Percentiles rank a stretch among this genome's conserved stretches.
Conservation (phyloP, 805 yeast species). For the Saccharomycopsis javanensis region DNA sequence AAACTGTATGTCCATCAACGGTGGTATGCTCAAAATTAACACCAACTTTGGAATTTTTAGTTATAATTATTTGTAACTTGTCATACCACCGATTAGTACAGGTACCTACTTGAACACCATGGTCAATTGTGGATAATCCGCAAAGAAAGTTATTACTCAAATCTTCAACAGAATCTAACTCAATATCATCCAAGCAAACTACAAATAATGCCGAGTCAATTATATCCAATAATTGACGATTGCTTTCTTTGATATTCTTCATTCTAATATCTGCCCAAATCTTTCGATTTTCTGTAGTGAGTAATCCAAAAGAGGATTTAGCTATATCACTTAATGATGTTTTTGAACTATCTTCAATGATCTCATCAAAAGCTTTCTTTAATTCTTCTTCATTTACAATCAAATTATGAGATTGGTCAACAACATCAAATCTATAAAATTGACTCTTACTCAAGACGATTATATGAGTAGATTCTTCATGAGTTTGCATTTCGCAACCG, state of each 20-base stretch:
- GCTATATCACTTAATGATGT: slow-evolving; percentile 56
- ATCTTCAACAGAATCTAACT: slow-evolving; percentile 48
- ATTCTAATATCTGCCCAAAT: slow-evolving; percentile 76
- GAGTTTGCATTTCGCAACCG: slow-evolving; percentile 83
- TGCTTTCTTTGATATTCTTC: slow-evolving; percentile 33
- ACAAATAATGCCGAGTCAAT: slow-evolving; percentile 78
- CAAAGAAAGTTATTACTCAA: slow-evolving; percentile 80
- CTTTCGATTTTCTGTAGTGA: slow-evolving; percentile 83
- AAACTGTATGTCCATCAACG: slow-evolving; percentile 90
- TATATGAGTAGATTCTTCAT: slow-evolving; percentile 64
- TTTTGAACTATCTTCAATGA: slow-evolving; percentile 58
- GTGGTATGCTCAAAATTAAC: slow-evolving; percentile 92
- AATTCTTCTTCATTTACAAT: slow-evolving; percentile 68
- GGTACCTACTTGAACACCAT: slow-evolving; percentile 88
- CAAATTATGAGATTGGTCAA: slow-evolving; percentile 62
- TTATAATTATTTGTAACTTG: slow-evolving; percentile 77
- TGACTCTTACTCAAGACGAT: slow-evolving; percentile 78
- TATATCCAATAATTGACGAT: slow-evolving; percentile 60
- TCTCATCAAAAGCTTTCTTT: slow-evolving; percentile 62
- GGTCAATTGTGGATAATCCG: slow-evolving; percentile 67
- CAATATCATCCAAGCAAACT: slow-evolving; percentile 73
- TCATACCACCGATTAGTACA: slow-evolving; percentile 95
- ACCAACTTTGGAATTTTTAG: slow-evolving; percentile 86
- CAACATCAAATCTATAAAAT: slow-evolving; percentile 90
- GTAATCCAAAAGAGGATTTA: slow-evolving; percentile 77